Evolutionary conservation across 345 rosid species (phyloP).

Genomic region (Rhizophora apiculata): DNA sequence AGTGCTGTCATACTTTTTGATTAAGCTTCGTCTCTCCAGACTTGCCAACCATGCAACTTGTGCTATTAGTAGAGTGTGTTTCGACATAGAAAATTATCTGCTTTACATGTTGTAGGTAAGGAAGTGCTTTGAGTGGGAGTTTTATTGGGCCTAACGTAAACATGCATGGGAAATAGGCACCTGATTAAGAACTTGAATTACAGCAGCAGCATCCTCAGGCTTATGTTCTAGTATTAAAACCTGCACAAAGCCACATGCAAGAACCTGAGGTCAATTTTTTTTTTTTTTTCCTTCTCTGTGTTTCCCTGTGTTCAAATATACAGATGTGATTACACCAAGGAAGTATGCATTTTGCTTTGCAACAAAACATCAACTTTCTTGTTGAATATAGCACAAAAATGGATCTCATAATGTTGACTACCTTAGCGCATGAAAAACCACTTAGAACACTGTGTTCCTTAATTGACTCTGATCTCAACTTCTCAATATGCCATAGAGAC

Average conservation of each 20-base stretch:
- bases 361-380: no score
- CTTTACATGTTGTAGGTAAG: background rate
- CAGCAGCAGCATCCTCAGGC: conserved; percentile 73
- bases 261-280: background rate
- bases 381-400: conserved; percentile 2
- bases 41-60: background rate
- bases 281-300: no score
- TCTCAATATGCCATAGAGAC: conserved; percentile 71
- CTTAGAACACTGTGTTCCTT: conserved; percentile 53
- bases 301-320: no score
- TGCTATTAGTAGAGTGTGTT: background rate
- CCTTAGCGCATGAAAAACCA: conserved; percentile 84
- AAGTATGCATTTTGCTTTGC: no score
- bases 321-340: no score
- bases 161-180: conserved; percentile 27
- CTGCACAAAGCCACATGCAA: conserved; percentile 32
- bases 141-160: background rate
- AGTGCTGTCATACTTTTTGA: no score
- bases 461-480: conserved; percentile 62
- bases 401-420: conserved; percentile 22
- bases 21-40: background rate
- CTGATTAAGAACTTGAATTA: conserved; percentile 58
- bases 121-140: background rate
- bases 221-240: conserved; percentile 63
- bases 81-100: background rate